phyloP scores from a whole-genome alignment of 352 stramenopile species.

The Pythium periplocum region DNA sequence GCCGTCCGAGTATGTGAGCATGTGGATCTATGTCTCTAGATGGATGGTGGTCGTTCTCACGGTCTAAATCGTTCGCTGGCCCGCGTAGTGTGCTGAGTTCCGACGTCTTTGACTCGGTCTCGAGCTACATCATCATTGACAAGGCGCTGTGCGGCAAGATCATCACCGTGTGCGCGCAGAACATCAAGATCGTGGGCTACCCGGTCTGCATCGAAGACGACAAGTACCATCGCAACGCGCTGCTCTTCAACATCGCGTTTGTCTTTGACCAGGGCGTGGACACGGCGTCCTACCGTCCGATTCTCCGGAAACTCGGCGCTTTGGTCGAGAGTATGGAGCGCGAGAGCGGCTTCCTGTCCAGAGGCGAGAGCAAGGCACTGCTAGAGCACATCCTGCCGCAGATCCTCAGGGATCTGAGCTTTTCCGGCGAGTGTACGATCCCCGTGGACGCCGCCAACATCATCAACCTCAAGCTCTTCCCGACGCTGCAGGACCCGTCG shows the following conservation, averaged over 20 bases:
- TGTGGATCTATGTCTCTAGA: not conserved
- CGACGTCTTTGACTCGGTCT: constrained; percentile 83
- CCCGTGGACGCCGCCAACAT: constrained; percentile 79
- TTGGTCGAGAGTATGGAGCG: constrained; percentile 86
- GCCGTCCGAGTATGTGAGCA: constrained; percentile 47
- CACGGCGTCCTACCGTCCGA: constrained; percentile 70
- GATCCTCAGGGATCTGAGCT: constrained; percentile 66
- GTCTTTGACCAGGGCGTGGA: constrained; percentile 78
- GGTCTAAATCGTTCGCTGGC: not conserved
- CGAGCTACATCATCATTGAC: constrained; percentile 88
- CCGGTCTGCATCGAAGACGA: constrained; percentile 86
- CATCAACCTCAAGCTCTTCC: constrained; percentile 86
- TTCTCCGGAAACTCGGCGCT: constrained; percentile 78
- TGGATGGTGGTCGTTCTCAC: not conserved
- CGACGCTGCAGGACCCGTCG: constrained; percentile 58
- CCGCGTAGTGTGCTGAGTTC: constrained; percentile 58
- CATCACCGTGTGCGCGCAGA: constrained; percentile 74
- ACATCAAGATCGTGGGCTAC: constrained; percentile 85
- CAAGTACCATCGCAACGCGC: constrained; percentile 87
- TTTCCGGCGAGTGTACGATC: constrained; percentile 77
- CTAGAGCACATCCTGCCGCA: constrained; percentile 62
- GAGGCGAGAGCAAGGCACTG: constrained; percentile 53
- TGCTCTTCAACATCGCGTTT: constrained; percentile 90
- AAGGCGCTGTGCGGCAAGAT: constrained; percentile 85
- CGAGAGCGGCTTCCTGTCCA: constrained; percentile 80